Evolutionary conservation across 768 basidiomycete genomes (phyloP).

Genomic region (Termitomyces sp.): DNA sequence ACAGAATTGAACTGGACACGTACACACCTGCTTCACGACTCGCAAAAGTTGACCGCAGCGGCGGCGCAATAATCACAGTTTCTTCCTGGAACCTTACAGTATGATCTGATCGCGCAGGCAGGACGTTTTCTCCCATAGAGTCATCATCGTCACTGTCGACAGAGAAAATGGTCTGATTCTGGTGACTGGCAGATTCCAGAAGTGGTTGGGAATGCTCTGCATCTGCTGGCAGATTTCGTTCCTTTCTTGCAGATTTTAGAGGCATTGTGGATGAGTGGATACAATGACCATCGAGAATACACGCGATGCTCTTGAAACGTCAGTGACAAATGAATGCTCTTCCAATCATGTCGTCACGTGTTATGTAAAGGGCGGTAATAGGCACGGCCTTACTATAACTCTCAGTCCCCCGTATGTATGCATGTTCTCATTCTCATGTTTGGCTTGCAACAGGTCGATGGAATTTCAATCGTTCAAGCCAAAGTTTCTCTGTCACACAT

Average conservation of each 20-base stretch:
- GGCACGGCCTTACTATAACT: not conserved
- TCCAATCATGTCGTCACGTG: not conserved
- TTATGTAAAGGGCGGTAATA: not conserved
- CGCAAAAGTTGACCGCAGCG: conserved; percentile 64
- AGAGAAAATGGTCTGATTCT: conserved; percentile 43
- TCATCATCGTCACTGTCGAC: conserved; percentile 57
- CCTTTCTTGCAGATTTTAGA: conserved; percentile 22
- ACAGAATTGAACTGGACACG: conserved; percentile 14
- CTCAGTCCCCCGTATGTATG: not conserved
- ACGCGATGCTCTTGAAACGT: not conserved
- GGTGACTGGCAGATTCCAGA: conserved; percentile 41
- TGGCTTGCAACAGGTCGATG: not conserved
- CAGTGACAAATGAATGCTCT: not conserved
- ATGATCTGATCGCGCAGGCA: conserved; percentile 32
- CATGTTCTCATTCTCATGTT: not conserved
- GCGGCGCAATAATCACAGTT: conserved; percentile 62
- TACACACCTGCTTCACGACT: conserved; percentile 81
- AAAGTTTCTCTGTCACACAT: not conserved
- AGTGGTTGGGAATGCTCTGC: conserved; percentile 54
- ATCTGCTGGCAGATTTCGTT: conserved; percentile 18
- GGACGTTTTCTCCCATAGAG: conserved; percentile 30
- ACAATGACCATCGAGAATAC: conserved; percentile 11
- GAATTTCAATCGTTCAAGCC: not conserved
- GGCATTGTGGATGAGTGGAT: conserved; percentile 18
- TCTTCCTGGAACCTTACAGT: conserved; percentile 64